Evolutionary conservation across 2,329 filamentous ascomycete genomes (phyloP), one percentile per base, ranked within the genome.

Genomic region (Aspergillus tubingensis): DNA sequence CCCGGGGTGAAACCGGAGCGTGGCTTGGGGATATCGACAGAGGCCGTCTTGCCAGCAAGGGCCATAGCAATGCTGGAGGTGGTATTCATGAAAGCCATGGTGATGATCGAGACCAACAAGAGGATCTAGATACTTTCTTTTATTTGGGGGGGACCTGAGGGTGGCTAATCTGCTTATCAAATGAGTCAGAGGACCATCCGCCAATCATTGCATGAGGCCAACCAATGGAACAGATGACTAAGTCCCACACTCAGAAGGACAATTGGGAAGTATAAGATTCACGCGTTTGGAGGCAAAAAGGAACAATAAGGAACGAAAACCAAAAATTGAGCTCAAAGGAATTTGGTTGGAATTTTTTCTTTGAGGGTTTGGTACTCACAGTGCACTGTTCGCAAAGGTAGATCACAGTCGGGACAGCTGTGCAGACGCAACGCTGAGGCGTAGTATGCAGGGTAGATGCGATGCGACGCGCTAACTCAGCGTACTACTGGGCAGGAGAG

Each of bases 11-110:
- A 67, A 62, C 68, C 68, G 52, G 68, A 68, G 63, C 77, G 78
- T 57, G 77, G 74, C 65, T 79, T 79, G 64, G 79, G 80, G 60
- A 82, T 81, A 66, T 81, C 79, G 67, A 82, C 76, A 44, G 77
- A 81, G 60, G 77, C 78, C 62, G 79, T 81, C 74, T 80, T 81
- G 72, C 77, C 77, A 74, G 80, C 79, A 70, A 81, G 76, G 67
- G 79, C 80, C 76, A 81, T 78, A 61, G 77, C 79, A 67, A 81
- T 79, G 74, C 76, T 80, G 68, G 80, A 82, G 57, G 69, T 71
- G 57, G 70, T 65, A 59, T 68, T 74, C 60, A 74, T 73, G 67
- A 74, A 68, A 76, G 79, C 77, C 80, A 82, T 82, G 70, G 70
- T 79, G 63, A 59, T 50, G 39, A 25, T 62, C 25, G 53, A 54